Evolutionary conservation across 202 grass and related monocot genomes (phyloP).

Genomic region (Digitaria exilis): DNA sequence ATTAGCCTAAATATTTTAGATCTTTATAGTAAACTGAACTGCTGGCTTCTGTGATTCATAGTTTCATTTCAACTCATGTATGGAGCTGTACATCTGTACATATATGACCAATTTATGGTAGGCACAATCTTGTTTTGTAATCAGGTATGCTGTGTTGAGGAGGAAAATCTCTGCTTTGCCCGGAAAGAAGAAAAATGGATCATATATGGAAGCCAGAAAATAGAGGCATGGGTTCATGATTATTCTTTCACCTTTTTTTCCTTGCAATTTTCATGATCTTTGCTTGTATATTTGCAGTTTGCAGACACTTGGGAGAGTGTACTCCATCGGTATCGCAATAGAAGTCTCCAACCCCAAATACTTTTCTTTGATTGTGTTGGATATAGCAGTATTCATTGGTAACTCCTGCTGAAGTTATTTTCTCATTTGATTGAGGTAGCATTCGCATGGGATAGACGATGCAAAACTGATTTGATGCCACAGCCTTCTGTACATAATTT

Average conservation of each 20-base stretch:
- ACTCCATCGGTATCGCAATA: background rate
- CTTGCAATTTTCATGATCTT: background rate
- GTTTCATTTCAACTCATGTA: background rate
- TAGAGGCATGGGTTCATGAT: background rate
- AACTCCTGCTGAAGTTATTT: background rate
- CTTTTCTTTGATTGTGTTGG: background rate
- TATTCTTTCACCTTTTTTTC: background rate
- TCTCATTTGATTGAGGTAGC: background rate
- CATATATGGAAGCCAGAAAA: slow-evolving; percentile 18
- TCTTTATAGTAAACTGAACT: background rate
- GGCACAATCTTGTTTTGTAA: background rate
- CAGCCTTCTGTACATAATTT: background rate
- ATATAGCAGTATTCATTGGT: background rate
- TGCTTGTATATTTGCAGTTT: slow-evolving; percentile 11
- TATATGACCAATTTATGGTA: background rate
- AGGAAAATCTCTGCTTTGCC: slow-evolving; percentile 5
- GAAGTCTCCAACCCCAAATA: slow-evolving; percentile 1
- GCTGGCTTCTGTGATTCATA: background rate
- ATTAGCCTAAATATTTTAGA: background rate
- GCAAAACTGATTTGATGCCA: too few relatives aligned
- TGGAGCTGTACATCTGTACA: background rate
- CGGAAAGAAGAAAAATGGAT: slow-evolving; percentile 3
- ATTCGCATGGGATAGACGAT: background rate
- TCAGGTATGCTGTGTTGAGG: slow-evolving; percentile 14
- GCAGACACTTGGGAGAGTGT: slow-evolving; percentile 24